A percentile compares a stretch with the other conserved stretches of the same genome.
phyloP scores from a whole-genome alignment of 2,329 filamentous ascomycete genomes.

The Paramyrothecium sp. region DNA sequence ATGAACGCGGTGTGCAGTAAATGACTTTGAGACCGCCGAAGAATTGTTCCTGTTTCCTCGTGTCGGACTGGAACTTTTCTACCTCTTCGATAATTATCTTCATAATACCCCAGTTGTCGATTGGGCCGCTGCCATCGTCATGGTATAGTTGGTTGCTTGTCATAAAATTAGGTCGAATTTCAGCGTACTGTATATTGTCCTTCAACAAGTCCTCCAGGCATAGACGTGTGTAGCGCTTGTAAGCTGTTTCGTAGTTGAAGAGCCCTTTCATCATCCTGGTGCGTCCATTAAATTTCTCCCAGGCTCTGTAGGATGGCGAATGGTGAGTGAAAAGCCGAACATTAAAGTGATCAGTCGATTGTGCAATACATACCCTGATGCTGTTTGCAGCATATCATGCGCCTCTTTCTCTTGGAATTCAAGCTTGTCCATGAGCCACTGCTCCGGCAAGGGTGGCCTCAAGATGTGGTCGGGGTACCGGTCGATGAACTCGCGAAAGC shows the following conservation, averaged over 20 bases:
- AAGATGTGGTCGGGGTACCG: constrained; percentile 27
- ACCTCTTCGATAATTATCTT: constrained; percentile 56
- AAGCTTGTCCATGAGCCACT: constrained; percentile 63
- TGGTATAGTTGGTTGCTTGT: constrained; percentile 58
- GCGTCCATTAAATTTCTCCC: constrained; percentile 64
- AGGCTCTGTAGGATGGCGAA: constrained; percentile 36
- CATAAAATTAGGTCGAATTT: constrained; percentile 70
- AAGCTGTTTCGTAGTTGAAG: constrained; percentile 65
- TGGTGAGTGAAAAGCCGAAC: constrained; percentile 3
- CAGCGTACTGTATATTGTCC: constrained; percentile 69
- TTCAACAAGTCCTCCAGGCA: constrained; percentile 61
- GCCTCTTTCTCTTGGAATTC: constrained; percentile 61
- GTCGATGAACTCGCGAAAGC: constrained; percentile 37
- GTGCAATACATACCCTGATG: constrained; percentile 46
- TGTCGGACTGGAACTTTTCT: constrained; percentile 40
- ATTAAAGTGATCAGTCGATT: too few relatives aligned
- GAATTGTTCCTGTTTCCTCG: constrained; percentile 25
- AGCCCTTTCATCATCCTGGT: constrained; percentile 73
- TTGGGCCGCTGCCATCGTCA: constrained; percentile 50
- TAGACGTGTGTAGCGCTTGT: constrained; percentile 56
- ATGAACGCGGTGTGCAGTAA: constrained; percentile 67
- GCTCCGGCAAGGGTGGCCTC: constrained; percentile 26
- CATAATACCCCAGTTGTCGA: constrained; percentile 61
- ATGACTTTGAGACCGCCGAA: constrained; percentile 70
- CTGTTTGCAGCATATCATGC: constrained; percentile 48